A percentile compares a stretch with the other conserved stretches of the same genome.
phyloP scores from a whole-genome alignment of 495 filamentous ascomycete genomes.

The Talaromyces liani region DNA sequence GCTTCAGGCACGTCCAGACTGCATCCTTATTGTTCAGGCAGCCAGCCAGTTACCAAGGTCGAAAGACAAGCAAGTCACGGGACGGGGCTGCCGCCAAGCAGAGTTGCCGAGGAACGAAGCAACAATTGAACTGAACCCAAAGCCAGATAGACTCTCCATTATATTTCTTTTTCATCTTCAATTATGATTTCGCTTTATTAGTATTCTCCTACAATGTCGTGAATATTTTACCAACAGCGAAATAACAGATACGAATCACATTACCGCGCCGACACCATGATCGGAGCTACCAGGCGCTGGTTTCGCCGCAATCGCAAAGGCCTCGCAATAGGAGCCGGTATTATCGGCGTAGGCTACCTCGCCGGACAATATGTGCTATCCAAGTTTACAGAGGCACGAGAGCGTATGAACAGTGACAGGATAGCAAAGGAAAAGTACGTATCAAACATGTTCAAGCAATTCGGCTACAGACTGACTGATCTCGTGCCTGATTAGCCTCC shows the following conservation, averaged over 20 bases:
- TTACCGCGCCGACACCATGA: conserved; percentile 46
- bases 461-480: conserved; percentile 11
- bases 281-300: conserved; percentile 78
- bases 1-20: not conserved
- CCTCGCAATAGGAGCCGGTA: conserved; percentile 77
- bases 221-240: not conserved
- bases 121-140: not conserved
- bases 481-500: conserved; percentile 51
- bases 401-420: conserved; percentile 91
- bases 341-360: conserved; percentile 84
- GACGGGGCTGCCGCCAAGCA: not conserved
- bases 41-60: no score
- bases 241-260: not conserved
- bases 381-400: conserved; percentile 85
- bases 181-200: not conserved
- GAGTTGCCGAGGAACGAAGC: conserved; percentile 3
- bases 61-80: not conserved
- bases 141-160: not conserved
- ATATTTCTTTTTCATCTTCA: not conserved
- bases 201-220: not conserved
- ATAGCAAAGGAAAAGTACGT: conserved; percentile 93
- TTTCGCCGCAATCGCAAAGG: conserved; percentile 84
- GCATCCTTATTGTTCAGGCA: not conserved
- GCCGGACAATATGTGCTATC: conserved; percentile 84
- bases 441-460: not conserved